These are phyloP conservation scores for Strobilomyces echinocephalus DNA, from an alignment of 768 basidiomycete species.

Conservation along the genomic window DNA sequence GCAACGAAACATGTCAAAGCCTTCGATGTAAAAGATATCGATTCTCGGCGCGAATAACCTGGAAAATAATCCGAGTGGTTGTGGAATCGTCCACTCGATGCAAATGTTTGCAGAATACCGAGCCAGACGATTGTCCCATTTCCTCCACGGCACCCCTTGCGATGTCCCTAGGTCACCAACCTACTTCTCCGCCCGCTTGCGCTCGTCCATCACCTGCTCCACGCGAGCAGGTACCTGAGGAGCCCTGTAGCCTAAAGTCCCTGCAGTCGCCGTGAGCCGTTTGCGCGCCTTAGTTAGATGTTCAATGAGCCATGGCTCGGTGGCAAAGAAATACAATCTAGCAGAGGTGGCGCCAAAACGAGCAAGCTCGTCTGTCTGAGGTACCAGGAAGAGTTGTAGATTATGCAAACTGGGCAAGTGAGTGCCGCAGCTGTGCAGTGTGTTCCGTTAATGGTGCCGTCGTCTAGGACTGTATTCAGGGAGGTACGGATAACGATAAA, in stretches of 20 bases:
- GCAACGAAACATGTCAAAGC: no score
- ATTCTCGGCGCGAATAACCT: no score
- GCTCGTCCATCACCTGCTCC: constrained; percentile 58
- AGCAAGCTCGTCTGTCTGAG: constrained; percentile 62
- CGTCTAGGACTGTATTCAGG: constrained; percentile 12
- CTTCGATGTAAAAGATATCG: no score
- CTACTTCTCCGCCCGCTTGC: constrained; percentile 63
- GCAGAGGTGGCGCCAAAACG: constrained; percentile 58
- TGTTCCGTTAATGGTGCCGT: background rate
- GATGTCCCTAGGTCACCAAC: constrained; percentile 69
- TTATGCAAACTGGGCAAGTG: constrained; percentile 76
- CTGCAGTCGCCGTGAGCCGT: no score
- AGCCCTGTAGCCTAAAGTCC: no score
- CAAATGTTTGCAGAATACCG: no score
- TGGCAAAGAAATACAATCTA: constrained; percentile 76
- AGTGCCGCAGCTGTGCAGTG: constrained; percentile 60
- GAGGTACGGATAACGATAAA: constrained; percentile 75
- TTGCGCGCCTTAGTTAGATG: constrained; percentile 58
- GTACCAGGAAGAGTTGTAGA: constrained; percentile 63
- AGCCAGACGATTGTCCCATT: no score
- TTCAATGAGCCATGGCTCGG: constrained; percentile 70
- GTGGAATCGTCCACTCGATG: no score
- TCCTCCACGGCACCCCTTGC: no score
- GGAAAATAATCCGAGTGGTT: no score
- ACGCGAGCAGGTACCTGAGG: constrained; percentile 70